Conservation (phyloP, 2,329 filamentous ascomycete species). For the Cladosporium sp. region DNA sequence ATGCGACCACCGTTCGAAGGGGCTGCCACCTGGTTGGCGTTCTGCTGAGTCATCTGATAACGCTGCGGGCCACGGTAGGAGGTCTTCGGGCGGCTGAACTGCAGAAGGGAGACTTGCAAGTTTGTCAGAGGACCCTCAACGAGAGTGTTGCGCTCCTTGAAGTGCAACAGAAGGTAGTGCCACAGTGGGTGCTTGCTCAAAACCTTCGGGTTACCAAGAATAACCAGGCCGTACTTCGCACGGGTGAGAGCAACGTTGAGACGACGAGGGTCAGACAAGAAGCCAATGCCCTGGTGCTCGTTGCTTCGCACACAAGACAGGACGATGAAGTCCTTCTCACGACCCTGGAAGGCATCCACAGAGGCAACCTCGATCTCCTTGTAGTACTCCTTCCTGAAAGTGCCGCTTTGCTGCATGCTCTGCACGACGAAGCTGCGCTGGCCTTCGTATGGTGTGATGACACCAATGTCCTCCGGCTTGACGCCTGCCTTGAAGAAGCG, state of each 20-base stretch:
- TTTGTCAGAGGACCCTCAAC: conserved; percentile 95
- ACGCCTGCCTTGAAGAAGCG: conserved; percentile 98
- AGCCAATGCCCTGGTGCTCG: conserved; percentile 97
- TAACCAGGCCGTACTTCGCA: conserved; percentile 93
- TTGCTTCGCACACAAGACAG: conserved; percentile 97
- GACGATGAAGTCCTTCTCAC: conserved; percentile 99
- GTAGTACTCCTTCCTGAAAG: conserved; percentile 97
- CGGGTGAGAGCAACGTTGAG: conserved; percentile 95
- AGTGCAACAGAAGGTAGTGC: conserved; percentile 92
- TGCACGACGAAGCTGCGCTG: conserved; percentile 97
- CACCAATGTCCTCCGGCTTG: conserved; percentile 87
- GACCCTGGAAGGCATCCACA: conserved; percentile 96
- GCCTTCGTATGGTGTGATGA: conserved; percentile 97
- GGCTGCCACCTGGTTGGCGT: conserved; percentile 56
- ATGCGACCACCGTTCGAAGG: conserved; percentile 50
- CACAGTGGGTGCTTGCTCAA: conserved; percentile 95
- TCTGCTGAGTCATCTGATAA: conserved; percentile 74
- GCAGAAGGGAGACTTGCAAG: conserved; percentile 88
- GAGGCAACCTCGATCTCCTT: conserved; percentile 98
- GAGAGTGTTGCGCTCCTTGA: conserved; percentile 93
- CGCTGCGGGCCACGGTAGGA: conserved; percentile 84
- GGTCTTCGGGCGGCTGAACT: conserved; percentile 91
- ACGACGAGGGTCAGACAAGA: conserved; percentile 94
- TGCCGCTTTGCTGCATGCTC: conserved; percentile 97
- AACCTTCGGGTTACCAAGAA: conserved; percentile 95